Evolutionary conservation across 768 basidiomycete species (phyloP), one percentile per base, ranked within the genome.

Genomic region (Boletus reticuloceps): DNA sequence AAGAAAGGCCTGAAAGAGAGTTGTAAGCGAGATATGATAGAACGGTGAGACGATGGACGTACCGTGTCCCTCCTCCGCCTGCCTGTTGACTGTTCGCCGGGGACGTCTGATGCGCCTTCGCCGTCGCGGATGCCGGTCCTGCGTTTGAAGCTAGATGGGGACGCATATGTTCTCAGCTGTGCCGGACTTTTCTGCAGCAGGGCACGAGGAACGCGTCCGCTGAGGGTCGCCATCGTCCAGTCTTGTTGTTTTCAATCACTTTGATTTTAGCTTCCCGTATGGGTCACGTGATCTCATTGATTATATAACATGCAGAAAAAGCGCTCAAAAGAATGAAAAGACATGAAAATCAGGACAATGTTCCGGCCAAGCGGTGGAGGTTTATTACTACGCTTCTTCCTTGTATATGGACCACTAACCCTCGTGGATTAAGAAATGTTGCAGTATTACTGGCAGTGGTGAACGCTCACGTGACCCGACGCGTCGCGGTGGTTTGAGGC

Each of bases 1-100:
- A 43, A 72, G 63, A 59, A 81, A 82, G 17, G 74, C 69, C 81
- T 83, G 22, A 12, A 19, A 12, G 52, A 19, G 0, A 9, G 25
- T 3, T 13, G 44, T 62, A 22, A 48, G 42, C 3, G 16, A 37
- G 47, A 44, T 13, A 44, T 8, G 41, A 17, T 39, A 27, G 45
- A 31, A 14, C 3, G 14, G 47, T 22, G 29, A 46, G 20, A 54
- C 5, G 10, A 39, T 8, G 10, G 8, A 14, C 56, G 6, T 49
- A 58, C 65, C 27, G 65, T 66, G 55, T 66, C 65, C 53, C 61
- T 65, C 51, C 58, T 66, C 53, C 65, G 58, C 36, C 66, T 64
- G 34, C 50, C 47, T 36, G 62, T 58, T 38, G 64, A 58, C 32
- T 62, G 64, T 25, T 68, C 63, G 17, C 54, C 58, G 29, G 53